Base-by-base conservation (phyloP, 495 filamentous ascomycete species). In the Usnea hakonensis region DNA sequence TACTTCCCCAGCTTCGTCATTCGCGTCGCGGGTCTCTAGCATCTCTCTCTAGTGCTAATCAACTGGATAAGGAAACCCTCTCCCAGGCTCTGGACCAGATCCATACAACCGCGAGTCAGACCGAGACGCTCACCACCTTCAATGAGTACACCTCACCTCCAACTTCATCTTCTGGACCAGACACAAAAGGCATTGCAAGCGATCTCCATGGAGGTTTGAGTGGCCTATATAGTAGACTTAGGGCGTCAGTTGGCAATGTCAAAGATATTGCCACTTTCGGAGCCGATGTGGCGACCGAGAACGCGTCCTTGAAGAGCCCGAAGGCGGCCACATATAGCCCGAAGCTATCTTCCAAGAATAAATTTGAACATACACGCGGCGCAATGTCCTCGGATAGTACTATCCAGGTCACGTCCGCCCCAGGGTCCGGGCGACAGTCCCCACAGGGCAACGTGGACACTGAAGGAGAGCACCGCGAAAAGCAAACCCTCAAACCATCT, bases 161-260 rank as follows among this genome's bases (percentile, higher is more conserved):
- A 7, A 70, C 69, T 28, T 72, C 83, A 0, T 72, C 76, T 21
- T 76, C 83, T 5, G 73, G 75, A 21, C 72, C 74, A 30, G 90
- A 95, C 64, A 83, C 75, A 50, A 91, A 90, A 69, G 81, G 81
- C 11, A 75, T 87, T 26, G 77, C 87, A 19, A 83, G 84, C 19
- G 90, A 94, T 55, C 71, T 91, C 7, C 90, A 91, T 57, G 87
- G 90, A 68, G 90, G 91, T 1, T 72, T 97, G 37, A 95, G 87
- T 70, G 91, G 91, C 2, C 70, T 97, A 19, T 96, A 95, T 71
- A 91, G 79, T 76, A 84, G 90, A 21, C 79, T 96, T 69, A 84
- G 84, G 71, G 89, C 86, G 38, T 90, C 85, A 0, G 90, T 95
- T 37, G 85, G 86, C 2, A 88, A 79, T 40, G 83, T 81, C 56